These are phyloP conservation scores for Boehmeria nivea DNA, from an alignment of 306 rosid species.

Conservation along the genomic window DNA sequence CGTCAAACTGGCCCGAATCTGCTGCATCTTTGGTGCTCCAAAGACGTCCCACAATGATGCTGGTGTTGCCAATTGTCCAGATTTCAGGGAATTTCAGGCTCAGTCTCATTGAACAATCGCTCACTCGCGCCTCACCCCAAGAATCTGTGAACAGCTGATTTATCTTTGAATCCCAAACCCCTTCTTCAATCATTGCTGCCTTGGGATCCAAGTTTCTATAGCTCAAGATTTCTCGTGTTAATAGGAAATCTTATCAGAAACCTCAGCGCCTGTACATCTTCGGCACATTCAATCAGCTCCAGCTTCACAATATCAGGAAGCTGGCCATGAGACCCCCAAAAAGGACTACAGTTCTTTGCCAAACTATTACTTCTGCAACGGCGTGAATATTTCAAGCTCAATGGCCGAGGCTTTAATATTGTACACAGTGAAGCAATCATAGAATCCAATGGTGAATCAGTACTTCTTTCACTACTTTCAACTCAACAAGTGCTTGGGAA, in stretches of 20 bases:
- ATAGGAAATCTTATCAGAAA: constrained; percentile 27
- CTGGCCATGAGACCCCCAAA: constrained; percentile 11
- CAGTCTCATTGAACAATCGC: constrained; percentile 50
- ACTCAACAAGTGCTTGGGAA: constrained; percentile 12
- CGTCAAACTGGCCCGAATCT: constrained; percentile 33
- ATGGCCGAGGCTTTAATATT: constrained; percentile 1
- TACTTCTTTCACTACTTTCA: constrained; percentile 5
- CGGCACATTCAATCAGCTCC: constrained; percentile 28
- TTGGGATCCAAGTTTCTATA: constrained; percentile 24
- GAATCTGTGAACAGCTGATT: constrained; percentile 28
- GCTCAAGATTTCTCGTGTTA: not conserved
- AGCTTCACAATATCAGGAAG: constrained; percentile 31
- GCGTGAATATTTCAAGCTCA: constrained; percentile 33
- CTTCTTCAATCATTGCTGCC: constrained; percentile 43
- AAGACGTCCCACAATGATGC: constrained; percentile 39
- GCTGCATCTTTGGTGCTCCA: constrained; percentile 47
- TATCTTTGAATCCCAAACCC: constrained; percentile 47
- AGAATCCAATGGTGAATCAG: not conserved
- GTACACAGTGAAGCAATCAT: constrained; percentile 26
- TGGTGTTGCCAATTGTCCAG: constrained; percentile 44
- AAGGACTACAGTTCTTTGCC: constrained; percentile 39
- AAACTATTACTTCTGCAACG: constrained; percentile 31
- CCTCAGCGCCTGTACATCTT: constrained; percentile 17
- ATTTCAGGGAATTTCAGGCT: constrained; percentile 34
- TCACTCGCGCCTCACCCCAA: constrained; percentile 31